Conservation (phyloP, 352 stramenopile species). For the Pythium folliculosum region DNA sequence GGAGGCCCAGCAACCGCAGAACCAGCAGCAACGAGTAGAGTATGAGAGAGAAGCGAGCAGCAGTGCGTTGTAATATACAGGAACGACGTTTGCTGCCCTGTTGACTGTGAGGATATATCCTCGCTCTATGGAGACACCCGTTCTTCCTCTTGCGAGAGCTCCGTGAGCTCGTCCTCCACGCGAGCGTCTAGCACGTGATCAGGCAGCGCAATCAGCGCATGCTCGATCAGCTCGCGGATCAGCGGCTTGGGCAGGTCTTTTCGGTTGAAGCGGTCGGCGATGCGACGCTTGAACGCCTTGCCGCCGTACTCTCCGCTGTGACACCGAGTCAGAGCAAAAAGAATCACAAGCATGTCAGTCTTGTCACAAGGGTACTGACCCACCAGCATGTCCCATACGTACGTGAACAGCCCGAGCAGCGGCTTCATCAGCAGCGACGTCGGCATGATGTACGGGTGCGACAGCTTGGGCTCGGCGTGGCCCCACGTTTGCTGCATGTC, state of each 20-base stretch:
- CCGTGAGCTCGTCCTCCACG: conserved; percentile 57
- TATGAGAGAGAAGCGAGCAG: background rate
- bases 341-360: background rate
- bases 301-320: conserved; percentile 70
- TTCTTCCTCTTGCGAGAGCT: background rate
- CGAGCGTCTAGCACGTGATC: conserved; percentile 73
- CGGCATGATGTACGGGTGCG: conserved; percentile 71
- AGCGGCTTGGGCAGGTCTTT: conserved; percentile 57
- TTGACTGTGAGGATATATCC: background rate
- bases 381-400: background rate
- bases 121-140: background rate
- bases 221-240: conserved; percentile 77
- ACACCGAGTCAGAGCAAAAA: background rate
- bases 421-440: conserved; percentile 83
- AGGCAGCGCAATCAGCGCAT: conserved; percentile 63
- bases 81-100: background rate
- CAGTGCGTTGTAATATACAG: conserved; percentile 1
- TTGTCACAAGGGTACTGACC: background rate
- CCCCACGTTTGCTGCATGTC: conserved; percentile 78
- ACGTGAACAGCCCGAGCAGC: conserved; percentile 74
- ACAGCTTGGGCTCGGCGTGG: conserved; percentile 39
- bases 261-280: conserved; percentile 64
- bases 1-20: conserved; percentile 13
- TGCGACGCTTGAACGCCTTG: conserved; percentile 81
- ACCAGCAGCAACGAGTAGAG: conserved; percentile 17